Percentiles rank a stretch among this genome's conserved stretches.
Conservation (phyloP, 2,329 filamentous ascomycete genomes). For the Penicillium sp. region DNA sequence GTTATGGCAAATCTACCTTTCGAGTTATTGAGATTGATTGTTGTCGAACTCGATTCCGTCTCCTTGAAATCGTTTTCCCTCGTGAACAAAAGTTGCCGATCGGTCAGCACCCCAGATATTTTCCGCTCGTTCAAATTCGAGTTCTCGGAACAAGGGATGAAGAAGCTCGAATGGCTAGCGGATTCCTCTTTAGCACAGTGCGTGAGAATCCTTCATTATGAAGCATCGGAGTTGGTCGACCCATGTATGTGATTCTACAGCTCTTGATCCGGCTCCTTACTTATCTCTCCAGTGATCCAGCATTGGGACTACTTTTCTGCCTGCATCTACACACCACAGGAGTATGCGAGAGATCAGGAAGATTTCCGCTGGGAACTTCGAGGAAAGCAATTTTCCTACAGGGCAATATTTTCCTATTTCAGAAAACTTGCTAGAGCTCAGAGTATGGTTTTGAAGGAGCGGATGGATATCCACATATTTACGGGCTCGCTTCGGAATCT, state of each 20-base stretch:
- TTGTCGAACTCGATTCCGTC: not conserved
- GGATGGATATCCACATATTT: not conserved
- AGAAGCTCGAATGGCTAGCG: not conserved
- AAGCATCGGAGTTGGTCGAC: not conserved
- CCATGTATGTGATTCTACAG: not conserved
- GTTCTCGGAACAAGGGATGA: not conserved
- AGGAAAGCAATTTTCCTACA: conserved; percentile 1
- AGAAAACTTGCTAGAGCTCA: not conserved
- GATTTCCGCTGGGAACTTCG: not conserved
- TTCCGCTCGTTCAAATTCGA: not conserved
- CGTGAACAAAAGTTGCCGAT: not conserved
- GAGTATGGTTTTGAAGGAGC: not conserved
- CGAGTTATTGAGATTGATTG: not conserved
- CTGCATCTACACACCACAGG: not conserved
- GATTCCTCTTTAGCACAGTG: not conserved
- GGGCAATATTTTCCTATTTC: not conserved
- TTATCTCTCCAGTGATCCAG: not conserved
- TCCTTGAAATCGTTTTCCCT: not conserved
- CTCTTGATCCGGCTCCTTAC: not conserved
- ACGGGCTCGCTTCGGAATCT: not conserved
- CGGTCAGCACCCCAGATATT: not conserved
- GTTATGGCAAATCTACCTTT: not conserved
- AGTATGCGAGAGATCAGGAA: not conserved
- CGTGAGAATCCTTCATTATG: not conserved
- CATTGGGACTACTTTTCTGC: conserved; percentile 2